Evolutionary conservation across 2,329 filamentous ascomycete species (phyloP), one percentile per base, ranked within the genome.

Genomic region (Akanthomyces muscarius): DNA sequence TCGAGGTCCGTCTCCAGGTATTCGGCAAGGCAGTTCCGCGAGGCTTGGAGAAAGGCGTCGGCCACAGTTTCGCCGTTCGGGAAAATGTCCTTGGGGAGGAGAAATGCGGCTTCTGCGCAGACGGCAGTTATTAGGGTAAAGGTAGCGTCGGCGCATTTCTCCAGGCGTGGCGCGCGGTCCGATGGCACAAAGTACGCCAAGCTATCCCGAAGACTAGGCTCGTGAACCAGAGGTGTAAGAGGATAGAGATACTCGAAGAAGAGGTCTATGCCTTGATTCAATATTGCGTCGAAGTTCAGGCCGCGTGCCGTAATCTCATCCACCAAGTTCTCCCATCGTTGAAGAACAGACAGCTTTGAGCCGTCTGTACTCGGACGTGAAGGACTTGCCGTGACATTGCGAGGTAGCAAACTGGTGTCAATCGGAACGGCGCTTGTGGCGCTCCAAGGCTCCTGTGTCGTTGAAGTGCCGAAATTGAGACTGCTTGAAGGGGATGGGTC

Each of bases 181-280:
- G 45, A 41, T 1, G 56, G 57, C 36, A 64, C 51, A 51, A 78
- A 77, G 55, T 72, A 72, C 2, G 69, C 69, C 28, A 78, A 63
- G 21, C 71, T 74, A 30, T 74, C 69, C 16, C 76, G 72, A 6
- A 79, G 69, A 66, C 72, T 77, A 0, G 75, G 71, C 52, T 79
- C 77, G 64, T 79, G 77, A 3, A 79, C 72, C 48, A 79, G 64
- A 2, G 76, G 77, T 21, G 73, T 79, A 2, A 79, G 71, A 2
- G 77, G 77, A 56, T 76, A 78, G 2, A 79, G 75, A 55, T 78
- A 78, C 58, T 78, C 71, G 38, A 78, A 78, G 63, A 78, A 79
- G 23, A 78, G 65, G 61, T 76, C 71, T 38, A 79, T 70, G 57
- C 76, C 79, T 30, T 70, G 68, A 28, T 68, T 70, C 7, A 74